Base-by-base conservation (phyloP, 441 rosid species). In the Mallotus japonicus region DNA sequence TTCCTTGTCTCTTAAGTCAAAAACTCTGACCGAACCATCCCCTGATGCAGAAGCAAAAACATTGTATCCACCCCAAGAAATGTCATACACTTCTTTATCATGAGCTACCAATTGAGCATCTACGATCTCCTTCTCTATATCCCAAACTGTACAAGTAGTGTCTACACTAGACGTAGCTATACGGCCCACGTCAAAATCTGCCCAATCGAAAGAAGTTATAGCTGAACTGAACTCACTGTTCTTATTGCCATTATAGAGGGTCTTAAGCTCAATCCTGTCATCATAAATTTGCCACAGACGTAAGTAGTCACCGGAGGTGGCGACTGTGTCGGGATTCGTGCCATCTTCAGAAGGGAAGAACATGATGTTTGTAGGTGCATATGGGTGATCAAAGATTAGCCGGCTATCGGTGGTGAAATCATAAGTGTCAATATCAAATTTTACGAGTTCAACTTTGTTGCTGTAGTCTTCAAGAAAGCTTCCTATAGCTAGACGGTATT, bases 121-220 rank as follows among this genome's bases (percentile, higher is more conserved):
- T 2, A 85, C 78, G 6, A 47, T 70, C 72, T 85, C 87, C 20
- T 62, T 83, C 62, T 85, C 89, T 6, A 86, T 66, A 51, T 88
- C 89, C 92, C 92, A 88, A 0, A 88, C 64, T 6, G 84, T 77
- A 61, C 90, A 86, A 0, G 92, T 88, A 1, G 83, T 83, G 76
- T 88, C 90, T 5, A 82, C 84, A 53, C 89, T 85, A 5, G 85
- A 77, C 0, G 83, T 76, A 11, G 83, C 90, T 6, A 86, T 75
- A 0, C 83, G 87, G 2, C 76, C 66, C 1, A 73, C 17, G 44
- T 88, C 87, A 8, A 85, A 85, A n/a, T 78, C 77, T 0, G 90
- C 85, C 90, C 90, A 88, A 24, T 86, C 92, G 53, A 88, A 86
- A 13, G 92, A 88, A 0, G 90, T 86, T 58, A 86, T 76, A 7